Conservation (phyloP, 768 basidiomycete species). For the Phaeolepiota aurea region DNA sequence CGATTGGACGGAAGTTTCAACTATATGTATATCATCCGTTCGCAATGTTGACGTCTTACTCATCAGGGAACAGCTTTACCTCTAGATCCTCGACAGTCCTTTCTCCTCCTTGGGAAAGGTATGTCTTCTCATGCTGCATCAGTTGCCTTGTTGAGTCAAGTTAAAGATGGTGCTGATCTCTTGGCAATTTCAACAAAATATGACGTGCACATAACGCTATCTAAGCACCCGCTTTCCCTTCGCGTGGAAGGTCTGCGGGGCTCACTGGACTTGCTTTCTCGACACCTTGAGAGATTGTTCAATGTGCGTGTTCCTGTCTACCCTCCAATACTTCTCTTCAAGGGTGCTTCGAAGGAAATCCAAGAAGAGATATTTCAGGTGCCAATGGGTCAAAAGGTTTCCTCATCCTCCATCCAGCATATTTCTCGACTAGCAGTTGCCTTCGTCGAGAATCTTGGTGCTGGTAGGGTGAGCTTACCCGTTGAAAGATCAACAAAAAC, state of each 20-base stretch:
- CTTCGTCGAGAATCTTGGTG: constrained; percentile 45
- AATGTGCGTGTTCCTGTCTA: constrained; percentile 26
- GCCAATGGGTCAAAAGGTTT: constrained; percentile 35
- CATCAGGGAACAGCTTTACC: constrained; percentile 34
- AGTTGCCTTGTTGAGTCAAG: constrained; percentile 2
- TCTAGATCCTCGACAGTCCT: constrained; percentile 51
- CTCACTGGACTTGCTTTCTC: constrained; percentile 37
- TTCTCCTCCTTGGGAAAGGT: constrained; percentile 72
- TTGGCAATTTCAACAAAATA: constrained; percentile 50
- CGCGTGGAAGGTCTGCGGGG: constrained; percentile 50
- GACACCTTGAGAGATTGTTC: constrained; percentile 39
- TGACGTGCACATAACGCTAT: constrained; percentile 55
- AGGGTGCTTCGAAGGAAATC: constrained; percentile 35
- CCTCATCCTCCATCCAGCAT: constrained; percentile 39
- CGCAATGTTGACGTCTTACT: too few species aligned
- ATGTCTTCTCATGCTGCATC: constrained; percentile 6
- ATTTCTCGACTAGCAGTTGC: constrained; percentile 67
- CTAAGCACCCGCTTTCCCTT: constrained; percentile 46
- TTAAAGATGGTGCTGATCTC: constrained; percentile 55
- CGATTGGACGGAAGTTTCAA: constrained; percentile 39
- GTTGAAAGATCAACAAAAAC: constrained; percentile 1
- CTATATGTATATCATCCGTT: constrained; percentile 37
- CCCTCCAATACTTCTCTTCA: constrained; percentile 3
- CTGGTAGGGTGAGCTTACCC: constrained; percentile 35
- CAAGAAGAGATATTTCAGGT: constrained; percentile 27